phyloP scores from a whole-genome alignment of 305 asterid species.

The Solanum chacoense region DNA sequence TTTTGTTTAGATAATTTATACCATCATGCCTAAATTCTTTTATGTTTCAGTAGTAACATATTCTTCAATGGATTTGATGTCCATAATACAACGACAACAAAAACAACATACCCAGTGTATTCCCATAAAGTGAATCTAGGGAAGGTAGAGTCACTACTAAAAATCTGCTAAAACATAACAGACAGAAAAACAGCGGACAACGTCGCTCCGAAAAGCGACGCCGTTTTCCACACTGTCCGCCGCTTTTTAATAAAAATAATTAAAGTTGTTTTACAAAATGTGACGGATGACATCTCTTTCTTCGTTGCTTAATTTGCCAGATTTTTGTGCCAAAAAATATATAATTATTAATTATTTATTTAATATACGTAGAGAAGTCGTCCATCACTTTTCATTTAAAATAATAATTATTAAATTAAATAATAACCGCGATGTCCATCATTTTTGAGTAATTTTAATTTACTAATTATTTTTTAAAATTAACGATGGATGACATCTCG shows the following conservation, averaged over 20 bases:
- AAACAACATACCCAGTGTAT: no score
- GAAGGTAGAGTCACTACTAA: neutral
- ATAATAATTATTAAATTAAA: no score
- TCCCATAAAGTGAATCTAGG: neutral
- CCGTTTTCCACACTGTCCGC: no score
- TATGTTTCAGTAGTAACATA: neutral
- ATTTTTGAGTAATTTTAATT: neutral
- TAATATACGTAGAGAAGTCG: neutral
- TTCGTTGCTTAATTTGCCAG: neutral
- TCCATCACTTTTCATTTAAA: neutral
- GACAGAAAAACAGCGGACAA: neutral
- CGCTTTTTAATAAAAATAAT: no score
- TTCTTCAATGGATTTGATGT: neutral
- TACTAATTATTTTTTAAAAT: no score
- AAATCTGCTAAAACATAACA: neutral
- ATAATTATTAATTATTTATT: no score
- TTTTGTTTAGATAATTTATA: neutral
- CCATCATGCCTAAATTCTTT: neutral
- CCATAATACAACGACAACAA: neutral
- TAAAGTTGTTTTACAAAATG: no score
- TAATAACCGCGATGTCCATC: no score
- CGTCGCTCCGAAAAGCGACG: neutral
- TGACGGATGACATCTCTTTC: neutral
- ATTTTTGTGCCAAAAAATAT: neutral
- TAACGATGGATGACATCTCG: neutral